phyloP scores from a whole-genome alignment of 306 rosid species.

The Medicago arabica region DNA sequence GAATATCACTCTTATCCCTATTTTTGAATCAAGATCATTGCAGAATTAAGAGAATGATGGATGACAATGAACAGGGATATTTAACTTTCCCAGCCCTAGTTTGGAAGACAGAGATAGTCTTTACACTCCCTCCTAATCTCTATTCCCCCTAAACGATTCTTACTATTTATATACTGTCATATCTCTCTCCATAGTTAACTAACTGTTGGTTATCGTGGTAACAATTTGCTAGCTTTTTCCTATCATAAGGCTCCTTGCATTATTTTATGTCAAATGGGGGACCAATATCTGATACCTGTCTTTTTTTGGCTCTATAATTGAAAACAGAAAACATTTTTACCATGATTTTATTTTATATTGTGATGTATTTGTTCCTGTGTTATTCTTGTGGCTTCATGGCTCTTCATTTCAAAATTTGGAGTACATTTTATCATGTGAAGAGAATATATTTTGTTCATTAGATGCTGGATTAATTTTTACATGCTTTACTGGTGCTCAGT shows the following conservation, averaged over 20 bases:
- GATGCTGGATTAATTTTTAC: slow-evolving; percentile 27
- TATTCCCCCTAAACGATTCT: too few species aligned
- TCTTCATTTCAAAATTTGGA: not conserved
- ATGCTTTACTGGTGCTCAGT: slow-evolving; percentile 59
- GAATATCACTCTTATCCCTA: too few species aligned
- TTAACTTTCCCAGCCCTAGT: too few species aligned
- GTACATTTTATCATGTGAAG: slow-evolving; percentile 8
- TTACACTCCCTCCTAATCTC: too few species aligned
- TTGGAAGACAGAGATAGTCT: too few species aligned
- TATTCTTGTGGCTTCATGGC: slow-evolving; percentile 11
- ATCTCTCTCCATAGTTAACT: not conserved
- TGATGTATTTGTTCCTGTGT: not conserved
- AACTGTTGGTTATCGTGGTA: slow-evolving; percentile 11
- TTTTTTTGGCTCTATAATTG: slow-evolving; percentile 10
- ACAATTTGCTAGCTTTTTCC: slow-evolving; percentile 12
- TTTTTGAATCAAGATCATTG: too few species aligned
- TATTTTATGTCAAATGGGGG: slow-evolving; percentile 9
- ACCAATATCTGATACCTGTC: slow-evolving; percentile 20
- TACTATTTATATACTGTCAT: too few species aligned
- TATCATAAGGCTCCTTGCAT: slow-evolving; percentile 16
- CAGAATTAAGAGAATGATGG: too few species aligned
- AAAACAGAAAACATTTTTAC: slow-evolving; percentile 12
- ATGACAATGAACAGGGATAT: too few species aligned
- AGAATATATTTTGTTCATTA: slow-evolving; percentile 23
- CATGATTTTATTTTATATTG: slow-evolving; percentile 6